Percentiles rank a stretch among this genome's conserved stretches.
Conservation (phyloP, 192 early-diverging fungal species). For the Lobosporangium transversale region DNA sequence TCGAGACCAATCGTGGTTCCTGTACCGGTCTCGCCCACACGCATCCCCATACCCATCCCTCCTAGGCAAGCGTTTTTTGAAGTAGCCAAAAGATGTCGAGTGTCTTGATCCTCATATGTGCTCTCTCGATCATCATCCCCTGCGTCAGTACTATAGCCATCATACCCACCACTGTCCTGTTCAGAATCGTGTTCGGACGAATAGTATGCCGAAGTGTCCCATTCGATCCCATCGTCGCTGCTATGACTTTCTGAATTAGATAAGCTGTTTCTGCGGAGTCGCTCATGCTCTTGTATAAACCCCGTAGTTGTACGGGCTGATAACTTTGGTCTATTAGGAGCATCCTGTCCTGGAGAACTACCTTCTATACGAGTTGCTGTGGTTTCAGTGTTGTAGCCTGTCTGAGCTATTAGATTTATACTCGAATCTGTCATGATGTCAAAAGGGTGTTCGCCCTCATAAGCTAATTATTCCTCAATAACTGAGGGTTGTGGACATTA, state of each 20-base stretch:
- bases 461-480: too few species aligned
- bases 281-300: background rate
- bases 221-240: conserved; percentile 40
- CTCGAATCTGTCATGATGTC: conserved; percentile 10
- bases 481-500: too few species aligned
- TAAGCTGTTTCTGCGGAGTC: conserved; percentile 1
- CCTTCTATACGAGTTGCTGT: background rate
- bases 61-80: conserved; percentile 21
- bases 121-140: conserved; percentile 5
- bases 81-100: conserved; percentile 12
- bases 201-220: conserved; percentile 21
- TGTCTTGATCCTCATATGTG: conserved; percentile 22
- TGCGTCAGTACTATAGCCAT: conserved; percentile 7
- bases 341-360: background rate
- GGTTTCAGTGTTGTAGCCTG: background rate
- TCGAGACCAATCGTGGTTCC: conserved; percentile 51
- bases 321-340: background rate
- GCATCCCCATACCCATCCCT: conserved; percentile 47
- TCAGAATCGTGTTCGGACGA: background rate
- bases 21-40: conserved; percentile 50
- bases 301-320: too few species aligned
- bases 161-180: background rate
- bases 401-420: background rate
- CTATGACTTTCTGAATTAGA: conserved; percentile 19
- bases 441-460: too few species aligned